A percentile compares a stretch with the other conserved stretches of the same genome.
Conservation (phyloP, 2,329 filamentous ascomycete genomes). For the Trichoderma guizhouense region DNA sequence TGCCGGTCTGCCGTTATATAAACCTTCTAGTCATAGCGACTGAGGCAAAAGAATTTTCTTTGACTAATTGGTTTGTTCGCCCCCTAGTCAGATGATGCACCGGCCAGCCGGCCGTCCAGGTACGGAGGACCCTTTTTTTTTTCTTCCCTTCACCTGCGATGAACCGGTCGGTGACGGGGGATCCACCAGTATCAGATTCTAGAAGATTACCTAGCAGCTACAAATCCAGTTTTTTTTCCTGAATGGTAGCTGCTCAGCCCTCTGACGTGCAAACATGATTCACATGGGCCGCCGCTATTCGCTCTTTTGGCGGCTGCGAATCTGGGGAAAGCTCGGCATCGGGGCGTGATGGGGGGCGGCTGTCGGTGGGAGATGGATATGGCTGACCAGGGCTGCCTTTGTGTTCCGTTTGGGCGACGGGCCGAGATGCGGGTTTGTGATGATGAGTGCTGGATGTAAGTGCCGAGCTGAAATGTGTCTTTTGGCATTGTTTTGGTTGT, state of each 20-base stretch:
- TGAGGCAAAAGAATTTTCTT: not conserved
- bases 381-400: not conserved
- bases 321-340: constrained; percentile 17
- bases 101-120: not conserved
- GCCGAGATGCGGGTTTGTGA: not conserved
- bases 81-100: not conserved
- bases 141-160: not conserved
- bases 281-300: not conserved
- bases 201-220: not conserved
- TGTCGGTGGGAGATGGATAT: not conserved
- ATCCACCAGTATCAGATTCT: not conserved
- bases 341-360: not conserved
- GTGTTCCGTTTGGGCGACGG: not conserved
- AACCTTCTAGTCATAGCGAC: not conserved
- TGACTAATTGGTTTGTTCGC: not conserved
- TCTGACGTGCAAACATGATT: not conserved
- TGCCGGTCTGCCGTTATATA: not conserved
- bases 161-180: too few relatives aligned
- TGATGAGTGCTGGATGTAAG: not conserved
- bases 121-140: not conserved
- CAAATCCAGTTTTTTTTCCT: not conserved
- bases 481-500: not conserved
- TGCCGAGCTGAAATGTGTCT: not conserved
- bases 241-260: not conserved
- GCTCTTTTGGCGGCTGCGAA: not conserved